Evolutionary conservation across 345 rosid genomes (phyloP), one percentile per base, ranked within the genome.

Genomic region (Syzygium oleosum): DNA sequence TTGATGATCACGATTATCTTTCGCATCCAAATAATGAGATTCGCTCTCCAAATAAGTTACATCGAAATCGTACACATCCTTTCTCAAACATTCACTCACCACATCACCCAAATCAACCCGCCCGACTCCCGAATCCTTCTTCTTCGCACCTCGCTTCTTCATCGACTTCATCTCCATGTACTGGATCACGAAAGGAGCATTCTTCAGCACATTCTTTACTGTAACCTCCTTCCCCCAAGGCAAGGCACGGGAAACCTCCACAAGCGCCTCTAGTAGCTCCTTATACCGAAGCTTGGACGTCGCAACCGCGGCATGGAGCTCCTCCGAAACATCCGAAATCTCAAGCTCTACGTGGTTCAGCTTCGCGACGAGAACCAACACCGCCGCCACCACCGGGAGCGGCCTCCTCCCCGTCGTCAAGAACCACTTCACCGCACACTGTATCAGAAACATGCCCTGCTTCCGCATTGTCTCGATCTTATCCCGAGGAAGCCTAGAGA

Each of bases 181-280:
- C 15, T 90, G 94, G 78, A 97, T 90, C 85, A 95, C 91, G 86
- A 89, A 84, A 0, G 92, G 93, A 0, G 95, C 96, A 91, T 94
- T 94, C 88, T 92, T 94, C 87, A 94, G 85, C 84, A 95, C 90
- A 90, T 96, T 97, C 92, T 95, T 95, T 85, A 93, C 89, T 0
- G 92, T 91, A n/a, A 96, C 91, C 88, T 96, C 95, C 89, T 94
- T 92, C 27, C 96, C 98, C 98, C 98, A 96, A 5, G 99, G 99
- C 92, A 97, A 94, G 10, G 87, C 96, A 61, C 91, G 91, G 1
- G 98, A 95, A 46, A 91, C 96, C 85, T 94, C 90, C 91, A 96
- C 98, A 38, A 95, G 95, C 49, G 88, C 91, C 91, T 90, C 94
- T 80, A 91, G 86, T 52, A 96, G 86, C 93, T 96, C 99, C 89